A percentile compares a stretch with the other conserved stretches of the same genome.
phyloP scores from a whole-genome alignment of 2,329 filamentous ascomycete genomes.

The Claviceps quebecensis region DNA sequence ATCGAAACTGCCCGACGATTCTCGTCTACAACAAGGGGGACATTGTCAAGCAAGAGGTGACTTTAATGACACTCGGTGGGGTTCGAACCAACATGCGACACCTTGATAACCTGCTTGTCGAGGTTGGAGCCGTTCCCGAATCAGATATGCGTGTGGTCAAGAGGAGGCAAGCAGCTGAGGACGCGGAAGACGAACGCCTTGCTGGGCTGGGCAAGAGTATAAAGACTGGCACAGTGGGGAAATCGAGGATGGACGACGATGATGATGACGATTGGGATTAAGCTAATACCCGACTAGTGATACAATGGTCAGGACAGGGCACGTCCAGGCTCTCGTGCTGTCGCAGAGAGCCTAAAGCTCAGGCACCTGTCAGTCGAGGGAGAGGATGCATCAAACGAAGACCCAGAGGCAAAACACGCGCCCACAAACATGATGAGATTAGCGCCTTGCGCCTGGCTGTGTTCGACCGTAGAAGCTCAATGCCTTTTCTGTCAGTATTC shows the following conservation, averaged over 20 bases:
- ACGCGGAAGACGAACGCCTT: constrained; percentile 44
- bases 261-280: constrained; percentile 52
- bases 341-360: background rate
- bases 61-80: constrained; percentile 65
- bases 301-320: background rate
- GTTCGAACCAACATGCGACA: constrained; percentile 56
- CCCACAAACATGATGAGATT: background rate
- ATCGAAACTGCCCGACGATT: constrained; percentile 87
- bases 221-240: constrained; percentile 34
- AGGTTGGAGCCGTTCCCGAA: constrained; percentile 64
- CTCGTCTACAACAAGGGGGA: constrained; percentile 86
- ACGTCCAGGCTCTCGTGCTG: no score
- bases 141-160: constrained; percentile 66
- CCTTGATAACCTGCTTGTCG: constrained; percentile 68
- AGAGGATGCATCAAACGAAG: background rate
- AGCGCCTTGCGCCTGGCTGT: background rate
- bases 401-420: background rate
- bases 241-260: constrained; percentile 27
- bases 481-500: background rate
- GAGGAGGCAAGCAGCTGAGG: constrained; percentile 43
- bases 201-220: constrained; percentile 28
- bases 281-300: constrained; percentile 8
- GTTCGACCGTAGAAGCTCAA: background rate
- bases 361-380: background rate
- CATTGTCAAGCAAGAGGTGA: constrained; percentile 86